These are phyloP conservation scores for Scytalidium lignicola DNA, from an alignment of 2,329 filamentous ascomycete genomes.

Conservation along the genomic window DNA sequence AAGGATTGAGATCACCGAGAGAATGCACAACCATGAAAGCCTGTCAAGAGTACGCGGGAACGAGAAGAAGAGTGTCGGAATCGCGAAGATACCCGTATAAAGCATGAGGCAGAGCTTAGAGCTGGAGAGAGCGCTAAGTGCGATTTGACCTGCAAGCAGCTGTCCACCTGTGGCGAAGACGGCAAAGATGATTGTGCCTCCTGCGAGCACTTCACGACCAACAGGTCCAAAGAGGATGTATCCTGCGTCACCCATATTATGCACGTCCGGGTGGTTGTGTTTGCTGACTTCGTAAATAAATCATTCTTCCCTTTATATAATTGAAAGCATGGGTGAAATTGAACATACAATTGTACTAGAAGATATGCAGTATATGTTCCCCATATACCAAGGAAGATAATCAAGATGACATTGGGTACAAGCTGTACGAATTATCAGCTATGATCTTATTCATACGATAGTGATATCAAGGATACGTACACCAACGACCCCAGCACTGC, in stretches of 20 bases:
- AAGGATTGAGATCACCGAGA: conserved; percentile 40
- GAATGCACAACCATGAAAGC: conserved; percentile 42
- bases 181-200: conserved; percentile 46
- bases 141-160: conserved; percentile 46
- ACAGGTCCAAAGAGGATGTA: conserved; percentile 46
- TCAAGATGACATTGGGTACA: conserved; percentile 12
- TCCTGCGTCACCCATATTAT: conserved; percentile 53
- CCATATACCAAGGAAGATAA: conserved; percentile 11
- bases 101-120: conserved; percentile 43
- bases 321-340: conserved; percentile 12
- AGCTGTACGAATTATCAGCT: conserved; percentile 4
- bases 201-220: conserved; percentile 44
- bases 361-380: conserved; percentile 11
- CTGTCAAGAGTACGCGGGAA: conserved; percentile 45
- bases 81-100: conserved; percentile 45
- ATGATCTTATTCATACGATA: background rate
- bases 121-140: conserved; percentile 39
- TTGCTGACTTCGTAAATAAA: conserved; percentile 17
- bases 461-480: conserved; percentile 20
- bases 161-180: conserved; percentile 46
- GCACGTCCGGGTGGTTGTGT: conserved; percentile 33
- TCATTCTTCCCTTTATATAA: background rate
- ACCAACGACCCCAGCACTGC: conserved; percentile 45
- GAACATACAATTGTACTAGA: conserved; percentile 11
- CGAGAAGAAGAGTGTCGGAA: conserved; percentile 40